Base-by-base conservation (phyloP, 1,284 basidiomycete species). In the Rhodotorula sp. region DNA sequence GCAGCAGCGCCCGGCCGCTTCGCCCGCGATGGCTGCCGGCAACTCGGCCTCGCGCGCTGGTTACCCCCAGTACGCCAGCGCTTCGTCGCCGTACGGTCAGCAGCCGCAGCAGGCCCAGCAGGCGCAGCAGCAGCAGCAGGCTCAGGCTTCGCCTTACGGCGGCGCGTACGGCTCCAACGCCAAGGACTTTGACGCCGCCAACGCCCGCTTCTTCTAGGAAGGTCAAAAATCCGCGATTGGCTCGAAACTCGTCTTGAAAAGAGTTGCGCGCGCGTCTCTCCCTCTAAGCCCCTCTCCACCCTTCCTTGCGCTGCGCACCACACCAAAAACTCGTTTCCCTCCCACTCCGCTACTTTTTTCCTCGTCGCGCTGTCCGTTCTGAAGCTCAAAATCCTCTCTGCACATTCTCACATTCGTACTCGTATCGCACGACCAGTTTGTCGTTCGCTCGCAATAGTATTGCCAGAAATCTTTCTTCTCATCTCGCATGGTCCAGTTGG, bases 131-230 rank as follows among this genome's bases (percentile, higher is more conserved):
- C 64, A 66, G 46, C 61, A 63, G 46, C 42, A 37, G 44, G 46
- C 48, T 45, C 64, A 66, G 49, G 49, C 46, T 37, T 62, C 59
- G 45, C 29, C 42, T 5, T 57, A 58, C 33, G 55, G 46, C 46
- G 48, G 65, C 20, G 58, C 46, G n/a, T 67, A 67, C 60, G 60
- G 59, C 14, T 53, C 66, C 24, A 62, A 56, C 56, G 49, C 56
- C 29, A 69, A 69, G 49, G 68, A 69, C 49, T 54, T 69, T 20
- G 60, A 56, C 44, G 24, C n/a, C 14, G 46, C 49, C 29, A 53
- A 48, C 33, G 54, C 63, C 29, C 49, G 63, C 24, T 69, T 69
- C 63, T 69, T 62, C 67, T 66, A 24, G 44, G 30, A 18, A 17
- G 29, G 29, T 55, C 53, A 29, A 42, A 42, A 42, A 42, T 42